Evolutionary conservation across 1,284 basidiomycete genomes (phyloP), one percentile per base, ranked within the genome.

Genomic region (Trichosporon sp.): DNA sequence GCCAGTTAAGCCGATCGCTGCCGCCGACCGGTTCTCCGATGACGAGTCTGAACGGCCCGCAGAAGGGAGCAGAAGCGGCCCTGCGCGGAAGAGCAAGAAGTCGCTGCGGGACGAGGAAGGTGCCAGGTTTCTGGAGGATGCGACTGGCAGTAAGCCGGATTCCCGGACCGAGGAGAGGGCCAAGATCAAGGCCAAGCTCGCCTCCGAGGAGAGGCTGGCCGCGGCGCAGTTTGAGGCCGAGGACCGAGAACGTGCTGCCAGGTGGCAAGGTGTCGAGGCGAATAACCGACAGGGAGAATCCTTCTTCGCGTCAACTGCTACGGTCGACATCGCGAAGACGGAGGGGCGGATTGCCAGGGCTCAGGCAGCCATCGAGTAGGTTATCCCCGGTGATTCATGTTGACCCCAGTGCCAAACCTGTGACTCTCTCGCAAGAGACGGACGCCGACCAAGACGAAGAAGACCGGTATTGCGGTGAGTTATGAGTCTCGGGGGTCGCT

Each of bases 381-480:
- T 60, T 2, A 2, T 2, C 9, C 2, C 18, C 29, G 11, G n/a
- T 18, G 15, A 18, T 7, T 4, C 3, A 2, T 6, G 18, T 29
- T 58, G 29, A 58, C 56, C 4, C 5, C 29, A 60, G 56, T 7
- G 29, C 56, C 5, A 29, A 60, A 21, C 56, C 56, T 3, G 31
- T 60, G 5, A 32, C 56, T 11, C 29, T 60, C 8, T 60, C 56
- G 1, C 56, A 60, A 21, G 64, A 65, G 7, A 32, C 31, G n/a
- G 44, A 34, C 1, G 64, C 18, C n/a, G 53, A 51, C 11, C 21
- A 56, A n/a, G 58, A 23, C 0, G 68, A 62, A 5, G 65, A 69
- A 12, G 62, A 66, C 18, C 51, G 42, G 21, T 66, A 69, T 18
- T 66, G 65, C 35, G 53, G 68, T 68, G 32, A 51, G 67, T 35